Percentiles rank a stretch among this genome's conserved stretches.
Evolutionary conservation across 129 eudicot genomes (phyloP).

Genomic region (Escallonia rubra): DNA sequence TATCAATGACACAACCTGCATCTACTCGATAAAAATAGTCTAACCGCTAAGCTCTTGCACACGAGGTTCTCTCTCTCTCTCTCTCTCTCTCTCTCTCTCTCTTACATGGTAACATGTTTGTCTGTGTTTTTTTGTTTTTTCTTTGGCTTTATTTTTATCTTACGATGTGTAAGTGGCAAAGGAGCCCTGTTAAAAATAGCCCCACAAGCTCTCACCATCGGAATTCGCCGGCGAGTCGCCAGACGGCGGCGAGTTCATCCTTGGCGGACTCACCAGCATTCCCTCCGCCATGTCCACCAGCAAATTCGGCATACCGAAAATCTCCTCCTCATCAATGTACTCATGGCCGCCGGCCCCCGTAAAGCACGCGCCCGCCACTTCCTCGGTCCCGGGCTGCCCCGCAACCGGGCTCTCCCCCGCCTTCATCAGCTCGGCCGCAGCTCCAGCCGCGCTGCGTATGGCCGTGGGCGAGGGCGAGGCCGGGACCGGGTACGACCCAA

Average conservation of each 20-base stretch:
- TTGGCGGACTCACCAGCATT: conserved; percentile 65
- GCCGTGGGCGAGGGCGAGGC: conserved; percentile 35
- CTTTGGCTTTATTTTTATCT: neutral
- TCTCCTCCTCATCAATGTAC: conserved; percentile 56
- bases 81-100: neutral
- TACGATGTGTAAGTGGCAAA: no score
- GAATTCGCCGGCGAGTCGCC: conserved; percentile 37
- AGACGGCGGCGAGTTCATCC: conserved; percentile 16
- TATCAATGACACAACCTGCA: no score
- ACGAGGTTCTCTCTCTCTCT: neutral
- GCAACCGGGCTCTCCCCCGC: neutral
- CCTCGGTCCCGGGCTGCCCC: neutral
- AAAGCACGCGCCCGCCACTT: neutral
- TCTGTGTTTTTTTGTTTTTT: neutral
- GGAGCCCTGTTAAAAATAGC: conserved; percentile 16
- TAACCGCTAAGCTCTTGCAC: no score
- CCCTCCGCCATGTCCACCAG: conserved; percentile 67
- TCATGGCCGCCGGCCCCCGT: neutral
- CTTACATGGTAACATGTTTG: neutral
- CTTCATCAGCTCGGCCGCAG: conserved; percentile 39
- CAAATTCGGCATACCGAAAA: conserved; percentile 59
- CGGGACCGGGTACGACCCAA: conserved; percentile 31
- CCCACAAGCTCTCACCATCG: conserved; percentile 49
- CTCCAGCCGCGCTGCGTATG: conserved; percentile 43
- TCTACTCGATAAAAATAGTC: no score